Conservation (phyloP, 768 basidiomycete genomes). For the Kwoniella dejecticola region DNA sequence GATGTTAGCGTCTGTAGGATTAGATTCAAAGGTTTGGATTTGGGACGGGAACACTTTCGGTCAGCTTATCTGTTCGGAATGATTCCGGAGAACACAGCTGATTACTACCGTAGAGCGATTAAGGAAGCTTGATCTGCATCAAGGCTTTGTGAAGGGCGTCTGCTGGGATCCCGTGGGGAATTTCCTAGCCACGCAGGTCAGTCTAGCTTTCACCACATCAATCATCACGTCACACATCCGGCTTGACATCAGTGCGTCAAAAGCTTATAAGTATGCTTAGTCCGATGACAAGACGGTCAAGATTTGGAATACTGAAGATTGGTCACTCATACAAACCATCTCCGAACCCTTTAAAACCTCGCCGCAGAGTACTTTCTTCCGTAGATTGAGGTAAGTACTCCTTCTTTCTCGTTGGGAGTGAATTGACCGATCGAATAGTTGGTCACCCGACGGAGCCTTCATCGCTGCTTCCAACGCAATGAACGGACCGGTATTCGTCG, state of each 20-base stretch:
- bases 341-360: constrained; percentile 90
- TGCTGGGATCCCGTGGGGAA: constrained; percentile 99
- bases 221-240: constrained; percentile 2
- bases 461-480: constrained; percentile 97
- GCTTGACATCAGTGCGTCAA: background rate
- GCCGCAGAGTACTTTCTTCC: constrained; percentile 91
- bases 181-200: constrained; percentile 79
- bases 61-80: constrained; percentile 54
- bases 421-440: constrained; percentile 61
- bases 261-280: constrained; percentile 56
- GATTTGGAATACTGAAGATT: constrained; percentile 93
- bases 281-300: constrained; percentile 96
- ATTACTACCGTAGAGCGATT: constrained; percentile 68
- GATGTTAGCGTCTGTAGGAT: constrained; percentile 87
- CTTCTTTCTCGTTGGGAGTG: background rate
- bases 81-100: background rate
- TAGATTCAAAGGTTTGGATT: constrained; percentile 86
- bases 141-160: constrained; percentile 97
- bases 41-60: constrained; percentile 94
- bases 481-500: constrained; percentile 96
- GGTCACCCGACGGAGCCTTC: constrained; percentile 99
- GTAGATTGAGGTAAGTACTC: constrained; percentile 71
- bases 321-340: constrained; percentile 80
- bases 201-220: constrained; percentile 8
- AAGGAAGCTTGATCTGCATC: constrained; percentile 79